A percentile compares a stretch with the other conserved stretches of the same genome.
phyloP scores from a whole-genome alignment of 2,329 filamentous ascomycete genomes.

The Hymenotorrendiella dingleyae region DNA sequence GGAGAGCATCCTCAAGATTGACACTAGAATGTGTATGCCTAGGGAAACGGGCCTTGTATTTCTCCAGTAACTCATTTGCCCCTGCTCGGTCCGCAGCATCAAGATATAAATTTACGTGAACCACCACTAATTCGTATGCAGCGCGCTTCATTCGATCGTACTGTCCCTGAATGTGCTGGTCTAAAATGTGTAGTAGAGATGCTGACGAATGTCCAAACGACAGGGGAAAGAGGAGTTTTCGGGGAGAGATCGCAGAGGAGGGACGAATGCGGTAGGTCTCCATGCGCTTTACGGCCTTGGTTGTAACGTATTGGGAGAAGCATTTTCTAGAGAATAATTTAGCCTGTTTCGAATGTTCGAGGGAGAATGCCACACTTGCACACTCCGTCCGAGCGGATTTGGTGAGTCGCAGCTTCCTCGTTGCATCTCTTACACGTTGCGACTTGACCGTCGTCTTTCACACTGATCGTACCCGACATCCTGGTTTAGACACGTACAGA shows the following conservation, averaged over 20 bases:
- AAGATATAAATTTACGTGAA: constrained; percentile 39
- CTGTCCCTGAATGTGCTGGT: constrained; percentile 62
- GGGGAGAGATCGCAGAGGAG: constrained; percentile 28
- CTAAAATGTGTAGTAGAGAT: constrained; percentile 68
- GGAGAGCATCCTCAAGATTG: constrained; percentile 58
- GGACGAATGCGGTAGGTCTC: constrained; percentile 53
- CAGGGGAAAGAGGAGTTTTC: constrained; percentile 65
- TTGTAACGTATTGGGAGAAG: constrained; percentile 70
- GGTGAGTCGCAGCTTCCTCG: constrained; percentile 22
- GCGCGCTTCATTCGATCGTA: constrained; percentile 56
- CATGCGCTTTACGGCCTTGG: constrained; percentile 76
- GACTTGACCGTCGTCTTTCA: background rate
- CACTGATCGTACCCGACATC: background rate
- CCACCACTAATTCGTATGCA: constrained; percentile 60
- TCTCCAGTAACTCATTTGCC: constrained; percentile 33
- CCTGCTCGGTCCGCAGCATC: constrained; percentile 24
- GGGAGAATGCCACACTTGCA: constrained; percentile 27
- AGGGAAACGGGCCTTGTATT: constrained; percentile 55
- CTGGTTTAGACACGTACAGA: too few species aligned
- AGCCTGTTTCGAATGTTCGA: constrained; percentile 7
- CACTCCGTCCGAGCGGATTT: constrained; percentile 29
- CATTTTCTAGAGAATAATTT: constrained; percentile 50
- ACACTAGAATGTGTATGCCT: constrained; percentile 57
- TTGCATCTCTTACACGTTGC: constrained; percentile 28
- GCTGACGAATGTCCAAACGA: constrained; percentile 81